These are phyloP conservation scores for Funneliformis caledonium DNA, from an alignment of 371 early-diverging fungal species.

Conservation along the genomic window DNA sequence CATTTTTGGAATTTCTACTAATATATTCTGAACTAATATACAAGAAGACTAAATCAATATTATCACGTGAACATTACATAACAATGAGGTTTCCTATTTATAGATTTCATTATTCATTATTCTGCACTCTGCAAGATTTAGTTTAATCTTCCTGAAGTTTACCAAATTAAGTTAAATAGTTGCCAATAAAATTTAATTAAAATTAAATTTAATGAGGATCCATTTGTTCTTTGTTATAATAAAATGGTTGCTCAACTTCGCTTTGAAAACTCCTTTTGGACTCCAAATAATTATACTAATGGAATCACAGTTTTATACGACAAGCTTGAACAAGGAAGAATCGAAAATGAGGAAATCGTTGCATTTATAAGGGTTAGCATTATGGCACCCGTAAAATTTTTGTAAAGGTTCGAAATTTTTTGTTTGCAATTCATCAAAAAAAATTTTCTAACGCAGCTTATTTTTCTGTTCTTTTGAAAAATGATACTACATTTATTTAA, in stretches of 20 bases:
- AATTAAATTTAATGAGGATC: too few relatives aligned
- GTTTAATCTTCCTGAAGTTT: too few relatives aligned
- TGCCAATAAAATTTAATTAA: too few relatives aligned
- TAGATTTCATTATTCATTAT: too few relatives aligned
- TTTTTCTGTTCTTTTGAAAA: background rate
- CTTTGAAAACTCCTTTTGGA: conserved; percentile 38
- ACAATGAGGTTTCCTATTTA: too few relatives aligned
- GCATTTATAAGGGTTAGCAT: conserved; percentile 69
- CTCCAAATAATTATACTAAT: conserved; percentile 23
- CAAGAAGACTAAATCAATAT: too few relatives aligned
- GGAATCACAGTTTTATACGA: conserved; percentile 69
- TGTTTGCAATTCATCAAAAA: conserved; percentile 44
- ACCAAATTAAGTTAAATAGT: too few relatives aligned
- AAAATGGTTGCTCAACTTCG: conserved; percentile 8
- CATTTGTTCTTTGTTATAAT: too few relatives aligned
- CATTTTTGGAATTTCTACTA: too few relatives aligned
- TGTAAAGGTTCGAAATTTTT: background rate
- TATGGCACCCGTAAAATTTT: conserved; percentile 31
- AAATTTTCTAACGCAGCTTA: background rate
- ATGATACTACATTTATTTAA: background rate
- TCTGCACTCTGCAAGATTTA: too few relatives aligned
- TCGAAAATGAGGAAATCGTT: conserved; percentile 76
- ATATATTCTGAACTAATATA: too few relatives aligned
- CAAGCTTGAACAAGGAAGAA: conserved; percentile 70
- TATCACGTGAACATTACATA: too few relatives aligned